phyloP scores from a whole-genome alignment of 164 flowering plant genomes.

The Piper betle region DNA sequence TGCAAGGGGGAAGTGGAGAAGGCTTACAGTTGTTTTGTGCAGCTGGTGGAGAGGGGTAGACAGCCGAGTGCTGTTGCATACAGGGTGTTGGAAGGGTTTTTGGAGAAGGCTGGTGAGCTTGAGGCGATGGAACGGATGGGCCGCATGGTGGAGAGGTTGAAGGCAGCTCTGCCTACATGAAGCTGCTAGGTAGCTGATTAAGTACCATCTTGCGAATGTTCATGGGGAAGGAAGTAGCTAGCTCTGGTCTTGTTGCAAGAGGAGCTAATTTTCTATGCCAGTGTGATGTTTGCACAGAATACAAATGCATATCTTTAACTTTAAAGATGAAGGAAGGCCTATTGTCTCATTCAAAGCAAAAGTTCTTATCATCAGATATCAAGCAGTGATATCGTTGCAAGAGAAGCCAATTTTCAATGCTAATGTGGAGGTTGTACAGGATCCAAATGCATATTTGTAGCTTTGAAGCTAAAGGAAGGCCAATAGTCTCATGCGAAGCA shows the following conservation, averaged over 20 bases:
- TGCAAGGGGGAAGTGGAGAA: slow-evolving; percentile 34
- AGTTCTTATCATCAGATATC: too few species aligned
- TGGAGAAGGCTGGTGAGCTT: slow-evolving; percentile 20
- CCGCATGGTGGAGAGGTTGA: slow-evolving; percentile 28
- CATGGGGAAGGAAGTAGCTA: neutral
- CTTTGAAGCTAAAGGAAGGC: too few species aligned
- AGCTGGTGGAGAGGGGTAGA: slow-evolving; percentile 60
- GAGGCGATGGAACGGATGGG: slow-evolving; percentile 34
- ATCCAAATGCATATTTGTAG: too few species aligned
- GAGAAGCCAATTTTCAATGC: too few species aligned
- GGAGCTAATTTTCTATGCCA: neutral
- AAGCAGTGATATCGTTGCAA: too few species aligned
- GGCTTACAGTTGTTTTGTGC: slow-evolving; percentile 51
- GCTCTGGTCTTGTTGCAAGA: neutral
- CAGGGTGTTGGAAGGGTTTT: slow-evolving; percentile 34
- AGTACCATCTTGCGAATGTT: neutral
- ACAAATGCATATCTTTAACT: too few species aligned
- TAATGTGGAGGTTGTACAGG: too few species aligned
- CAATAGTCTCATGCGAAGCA: too few species aligned
- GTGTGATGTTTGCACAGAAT: too few species aligned
- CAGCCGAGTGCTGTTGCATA: slow-evolving; percentile 26
- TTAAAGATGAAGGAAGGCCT: too few species aligned
- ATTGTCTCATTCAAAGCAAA: too few species aligned
- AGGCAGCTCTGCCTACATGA: slow-evolving; percentile 25
- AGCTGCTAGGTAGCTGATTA: slow-evolving; percentile 46